These are phyloP conservation scores for Capsella rubella DNA, from an alignment of 441 rosid species.

Conservation along the genomic window DNA sequence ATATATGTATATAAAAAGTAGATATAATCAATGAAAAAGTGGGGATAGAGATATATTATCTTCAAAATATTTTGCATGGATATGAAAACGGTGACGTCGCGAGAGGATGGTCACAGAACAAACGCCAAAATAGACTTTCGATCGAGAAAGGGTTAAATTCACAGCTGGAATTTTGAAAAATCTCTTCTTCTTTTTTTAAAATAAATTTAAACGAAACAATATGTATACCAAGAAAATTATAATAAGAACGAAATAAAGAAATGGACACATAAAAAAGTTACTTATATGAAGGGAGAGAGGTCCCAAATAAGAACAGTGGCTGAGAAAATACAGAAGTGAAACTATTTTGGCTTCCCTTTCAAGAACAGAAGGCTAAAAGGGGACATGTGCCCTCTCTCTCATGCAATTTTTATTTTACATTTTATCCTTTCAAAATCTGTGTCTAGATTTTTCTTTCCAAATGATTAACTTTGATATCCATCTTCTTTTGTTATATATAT, in stretches of 20 bases:
- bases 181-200: background rate
- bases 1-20: constrained; percentile 16
- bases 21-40: constrained; percentile 40
- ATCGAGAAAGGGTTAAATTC: constrained; percentile 46
- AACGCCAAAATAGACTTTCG: constrained; percentile 44
- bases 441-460: constrained; percentile 15
- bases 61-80: constrained; percentile 48
- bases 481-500: background rate
- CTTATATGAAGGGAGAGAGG: constrained; percentile 32
- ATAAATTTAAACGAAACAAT: background rate
- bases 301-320: constrained; percentile 42
- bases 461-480: constrained; percentile 27
- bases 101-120: constrained; percentile 48
- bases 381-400: constrained; percentile 50
- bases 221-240: background rate
- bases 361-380: constrained; percentile 49
- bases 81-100: constrained; percentile 49
- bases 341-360: constrained; percentile 47
- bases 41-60: constrained; percentile 42
- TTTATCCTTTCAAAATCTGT: constrained; percentile 26
- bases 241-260: constrained; percentile 20
- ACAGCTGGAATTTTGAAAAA: constrained; percentile 41
- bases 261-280: constrained; percentile 23
- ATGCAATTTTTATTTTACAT: constrained; percentile 42
- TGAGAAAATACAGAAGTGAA: constrained; percentile 42